Percentiles rank a stretch among this genome's conserved stretches.
Conservation (phyloP, 2,329 filamentous ascomycete genomes). For the Stemphylium vesicarium region DNA sequence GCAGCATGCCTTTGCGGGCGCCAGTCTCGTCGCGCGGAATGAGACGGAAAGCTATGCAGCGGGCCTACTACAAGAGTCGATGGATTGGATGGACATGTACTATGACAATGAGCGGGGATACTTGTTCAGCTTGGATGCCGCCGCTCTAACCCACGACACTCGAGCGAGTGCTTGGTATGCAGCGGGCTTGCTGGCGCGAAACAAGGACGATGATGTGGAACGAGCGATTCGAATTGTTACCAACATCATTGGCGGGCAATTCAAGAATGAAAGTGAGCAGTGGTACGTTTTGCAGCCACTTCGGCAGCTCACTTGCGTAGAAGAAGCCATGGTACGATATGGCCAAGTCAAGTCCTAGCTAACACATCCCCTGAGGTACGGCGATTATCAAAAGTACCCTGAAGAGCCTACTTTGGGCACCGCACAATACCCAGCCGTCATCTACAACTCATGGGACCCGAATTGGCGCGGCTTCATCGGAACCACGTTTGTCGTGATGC, state of each 20-base stretch:
- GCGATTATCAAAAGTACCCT: constrained; percentile 61
- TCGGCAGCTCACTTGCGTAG: not conserved
- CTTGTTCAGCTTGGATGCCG: constrained; percentile 57
- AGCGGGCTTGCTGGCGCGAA: constrained; percentile 63
- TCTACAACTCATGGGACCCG: constrained; percentile 67
- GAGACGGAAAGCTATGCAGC: constrained; percentile 22
- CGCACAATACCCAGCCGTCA: constrained; percentile 55
- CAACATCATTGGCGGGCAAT: constrained; percentile 62
- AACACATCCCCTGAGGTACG: constrained; percentile 45
- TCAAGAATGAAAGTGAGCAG: constrained; percentile 58
- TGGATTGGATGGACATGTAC: constrained; percentile 62
- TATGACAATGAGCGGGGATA: constrained; percentile 62
- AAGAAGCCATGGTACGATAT: too few relatives aligned
- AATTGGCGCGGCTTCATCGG: constrained; percentile 71
- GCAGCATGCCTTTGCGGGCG: constrained; percentile 12
- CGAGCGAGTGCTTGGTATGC: constrained; percentile 66
- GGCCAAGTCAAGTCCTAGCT: not conserved
- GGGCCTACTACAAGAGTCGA: constrained; percentile 53
- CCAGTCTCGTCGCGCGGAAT: constrained; percentile 18
- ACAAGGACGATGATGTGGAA: constrained; percentile 56
- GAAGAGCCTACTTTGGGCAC: constrained; percentile 66
- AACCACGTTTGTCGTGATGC: constrained; percentile 63
- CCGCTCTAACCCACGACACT: constrained; percentile 63
- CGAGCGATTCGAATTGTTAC: constrained; percentile 62
- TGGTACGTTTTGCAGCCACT: constrained; percentile 54